Evolutionary conservation across 345 rosid species (phyloP), one percentile per base, ranked within the genome.

Genomic region (Triadica sebifera): DNA sequence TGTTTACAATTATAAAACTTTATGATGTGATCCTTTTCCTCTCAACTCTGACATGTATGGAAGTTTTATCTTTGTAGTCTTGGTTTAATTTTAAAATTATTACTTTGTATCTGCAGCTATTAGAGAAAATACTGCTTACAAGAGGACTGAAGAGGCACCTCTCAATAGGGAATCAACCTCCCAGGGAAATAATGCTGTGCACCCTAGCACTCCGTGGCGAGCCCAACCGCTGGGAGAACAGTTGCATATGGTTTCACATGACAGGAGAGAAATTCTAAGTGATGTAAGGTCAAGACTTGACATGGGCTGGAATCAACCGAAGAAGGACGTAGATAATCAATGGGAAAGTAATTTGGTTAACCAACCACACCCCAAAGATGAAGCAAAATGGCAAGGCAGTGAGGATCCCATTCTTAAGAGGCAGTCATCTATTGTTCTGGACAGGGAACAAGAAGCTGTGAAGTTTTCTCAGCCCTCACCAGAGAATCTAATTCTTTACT

Each of bases 391-490:
- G 93, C 67, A 78, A 77, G 80, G 73, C 45, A 76, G 77, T 81
- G 90, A 89, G 77, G 91, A 89, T 82, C 83, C 86, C 61, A 60
- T 81, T 43, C 72, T 87, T 43, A 85, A 78, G 82, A 86, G 94
- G 82, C 94, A 85, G 82, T 79, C 83, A 20, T 89, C 96, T 76
- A 72, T 77, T 38, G 81, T 80, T 81, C 70, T 88, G 43, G 97
- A 90, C 67, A 87, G 89, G 79, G 97, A 91, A 75, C 92, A 82
- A 58, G 98, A 95, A 80, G 86, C 78, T 53, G 85, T 87, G 79
- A 89, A 87, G 79, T 78, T 83, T 79, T 57, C 77, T 22, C 92
- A 85, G 60, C 75, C 87, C 16, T 74, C 92, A 17, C 94, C 97
- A 29, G 99, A 95, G 78, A 91, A 87, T 72, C 85, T 93, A 57